phyloP scores from a whole-genome alignment of 331 rosid species.

The Stylosanthes scabra region DNA sequence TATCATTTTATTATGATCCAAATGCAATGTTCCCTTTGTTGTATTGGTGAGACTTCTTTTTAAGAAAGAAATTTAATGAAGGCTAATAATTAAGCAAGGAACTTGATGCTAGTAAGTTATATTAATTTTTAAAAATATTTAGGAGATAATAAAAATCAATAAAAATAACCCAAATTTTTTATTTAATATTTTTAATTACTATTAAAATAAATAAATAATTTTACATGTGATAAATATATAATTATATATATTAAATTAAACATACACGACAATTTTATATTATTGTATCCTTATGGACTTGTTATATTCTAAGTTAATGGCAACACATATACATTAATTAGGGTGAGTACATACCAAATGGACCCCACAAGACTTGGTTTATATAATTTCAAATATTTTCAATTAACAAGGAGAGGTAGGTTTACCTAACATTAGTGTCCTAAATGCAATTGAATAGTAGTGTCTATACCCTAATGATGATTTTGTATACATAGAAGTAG shows the following conservation, averaged over 20 bases:
- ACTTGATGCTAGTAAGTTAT: too few relatives aligned
- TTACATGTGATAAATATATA: too few relatives aligned
- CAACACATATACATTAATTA: not conserved
- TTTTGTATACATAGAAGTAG: constrained; percentile 53
- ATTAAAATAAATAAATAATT: too few relatives aligned
- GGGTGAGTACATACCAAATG: constrained; percentile 30
- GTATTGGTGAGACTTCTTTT: constrained; percentile 44
- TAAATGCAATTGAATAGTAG: constrained; percentile 36
- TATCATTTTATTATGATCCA: constrained; percentile 14
- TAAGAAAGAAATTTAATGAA: not conserved
- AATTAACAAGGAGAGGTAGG: constrained; percentile 41
- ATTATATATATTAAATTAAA: not conserved
- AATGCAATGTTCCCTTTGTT: constrained; percentile 40
- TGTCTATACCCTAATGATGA: constrained; percentile 39
- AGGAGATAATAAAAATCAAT: too few relatives aligned
- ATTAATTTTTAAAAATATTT: too few relatives aligned
- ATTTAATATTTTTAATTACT: too few relatives aligned
- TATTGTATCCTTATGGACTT: not conserved
- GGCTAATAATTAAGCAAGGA: too few relatives aligned
- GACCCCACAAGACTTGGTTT: constrained; percentile 54
- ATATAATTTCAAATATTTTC: constrained; percentile 8
- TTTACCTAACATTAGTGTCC: constrained; percentile 59
- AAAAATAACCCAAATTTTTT: too few relatives aligned
- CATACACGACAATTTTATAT: too few relatives aligned
- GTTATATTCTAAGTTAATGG: too few relatives aligned